Percentiles rank a stretch among this genome's conserved stretches.
phyloP scores from a whole-genome alignment of 345 rosid genomes.

The Linum lewisii region DNA sequence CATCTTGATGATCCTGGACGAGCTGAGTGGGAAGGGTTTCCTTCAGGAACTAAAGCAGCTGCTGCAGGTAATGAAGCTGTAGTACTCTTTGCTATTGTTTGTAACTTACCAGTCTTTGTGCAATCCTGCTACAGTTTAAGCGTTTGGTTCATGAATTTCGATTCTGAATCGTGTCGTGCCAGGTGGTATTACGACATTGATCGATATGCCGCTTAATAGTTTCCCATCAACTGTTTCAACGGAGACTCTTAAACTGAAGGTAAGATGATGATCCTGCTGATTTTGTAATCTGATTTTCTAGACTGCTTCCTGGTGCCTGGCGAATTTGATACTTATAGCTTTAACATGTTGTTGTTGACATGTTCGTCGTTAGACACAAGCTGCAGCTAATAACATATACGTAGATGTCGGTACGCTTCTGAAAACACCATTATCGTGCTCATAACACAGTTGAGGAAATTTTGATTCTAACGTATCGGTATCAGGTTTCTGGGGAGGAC shows the following conservation, averaged over 20 bases:
- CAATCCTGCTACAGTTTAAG: too few relatives aligned
- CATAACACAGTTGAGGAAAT: conserved; percentile 10
- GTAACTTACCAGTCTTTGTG: background rate
- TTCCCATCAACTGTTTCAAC: conserved; percentile 70
- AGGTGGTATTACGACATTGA: conserved; percentile 84
- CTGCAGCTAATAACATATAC: conserved; percentile 62
- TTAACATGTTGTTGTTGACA: conserved; percentile 10
- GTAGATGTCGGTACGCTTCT: conserved; percentile 74
- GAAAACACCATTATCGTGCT: conserved; percentile 13
- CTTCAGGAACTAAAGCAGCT: conserved; percentile 94
- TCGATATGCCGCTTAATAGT: conserved; percentile 92
- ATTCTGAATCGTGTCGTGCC: background rate
- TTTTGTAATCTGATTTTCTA: background rate
- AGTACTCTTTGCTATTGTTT: background rate
- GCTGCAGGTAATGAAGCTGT: conserved; percentile 59
- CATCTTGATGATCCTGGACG: conserved; percentile 99
- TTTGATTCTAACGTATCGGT: background rate
- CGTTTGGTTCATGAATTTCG: background rate
- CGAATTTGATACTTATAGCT: background rate
- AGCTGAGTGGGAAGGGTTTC: conserved; percentile 96
- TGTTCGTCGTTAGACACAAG: conserved; percentile 41
- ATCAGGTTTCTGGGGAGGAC: conserved; percentile 97
- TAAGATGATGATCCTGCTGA: conserved; percentile 14
- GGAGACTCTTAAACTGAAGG: conserved; percentile 81
- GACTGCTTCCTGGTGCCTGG: background rate